Evolutionary conservation across 495 filamentous ascomycete species (phyloP).

Genomic region (Astrothelium subdiscretum): DNA sequence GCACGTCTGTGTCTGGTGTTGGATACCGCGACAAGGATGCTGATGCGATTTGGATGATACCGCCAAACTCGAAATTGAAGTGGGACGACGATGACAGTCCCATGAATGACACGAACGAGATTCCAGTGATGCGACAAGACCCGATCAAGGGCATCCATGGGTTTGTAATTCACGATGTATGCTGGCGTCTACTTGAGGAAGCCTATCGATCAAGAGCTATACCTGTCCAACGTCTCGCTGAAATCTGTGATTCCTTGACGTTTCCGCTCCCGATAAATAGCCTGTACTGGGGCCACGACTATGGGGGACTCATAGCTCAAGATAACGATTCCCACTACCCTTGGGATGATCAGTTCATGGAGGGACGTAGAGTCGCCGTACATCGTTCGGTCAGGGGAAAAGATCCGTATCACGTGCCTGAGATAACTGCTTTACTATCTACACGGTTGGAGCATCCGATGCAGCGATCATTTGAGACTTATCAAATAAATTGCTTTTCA

Average conservation of each 20-base stretch:
- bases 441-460: slow-evolving; percentile 5
- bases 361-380: neutral
- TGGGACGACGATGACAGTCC: slow-evolving; percentile 5
- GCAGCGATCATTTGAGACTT: neutral
- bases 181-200: neutral
- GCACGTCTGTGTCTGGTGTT: slow-evolving; percentile 6
- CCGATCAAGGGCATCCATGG: slow-evolving; percentile 4
- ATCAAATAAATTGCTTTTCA: slow-evolving; percentile 5
- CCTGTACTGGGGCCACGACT: neutral
- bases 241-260: slow-evolving; percentile 6
- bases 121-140: slow-evolving; percentile 6
- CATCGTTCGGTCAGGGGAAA: neutral
- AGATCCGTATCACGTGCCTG: slow-evolving; percentile 4
- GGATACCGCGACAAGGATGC: slow-evolving; percentile 5
- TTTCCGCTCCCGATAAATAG: slow-evolving; percentile 4
- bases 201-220: slow-evolving; percentile 2
- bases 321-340: neutral
- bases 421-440: slow-evolving; percentile 5
- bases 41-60: slow-evolving; percentile 1
- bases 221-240: slow-evolving; percentile 4
- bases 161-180: neutral
- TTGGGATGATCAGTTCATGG: neutral
- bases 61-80: slow-evolving; percentile 1
- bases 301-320: neutral
- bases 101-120: neutral